Evolutionary conservation across 2,329 filamentous ascomycete species (phyloP), one percentile per base, ranked within the genome.

Genomic region (Thelonectria olida): DNA sequence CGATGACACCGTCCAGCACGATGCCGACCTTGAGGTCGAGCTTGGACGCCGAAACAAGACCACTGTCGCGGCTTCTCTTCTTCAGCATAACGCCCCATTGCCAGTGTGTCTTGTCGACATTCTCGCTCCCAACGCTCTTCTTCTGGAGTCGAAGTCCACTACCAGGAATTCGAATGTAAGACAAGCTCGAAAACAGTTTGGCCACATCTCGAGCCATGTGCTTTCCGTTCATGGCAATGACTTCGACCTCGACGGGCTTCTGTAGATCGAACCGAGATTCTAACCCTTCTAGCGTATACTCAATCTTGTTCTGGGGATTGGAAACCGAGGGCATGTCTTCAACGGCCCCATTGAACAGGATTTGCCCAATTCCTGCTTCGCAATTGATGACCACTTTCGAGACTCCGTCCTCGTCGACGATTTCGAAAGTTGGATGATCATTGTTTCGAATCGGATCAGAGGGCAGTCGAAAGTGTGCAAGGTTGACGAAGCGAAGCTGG

Each of bases 391-490:
- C 27, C 22, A 58, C 4, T 12, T 22, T 31, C 4, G 47, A 45
- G 1, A 7, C 28, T 4, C 20, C 48, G 4, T 51, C 54, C 3
- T 58, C 22, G 9, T 52, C 47, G 7, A 45, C 27, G 4, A 52
- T n/a, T 9, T 58, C 65, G 25, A 48, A 48, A 9, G 28, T 45
- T 19, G 34, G 67, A 17, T 22, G 74, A 38, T 15, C 12, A 15
- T 25, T 13, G 19, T 10, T 27, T 15, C 39, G 72, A 9, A 79
- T 72, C 4, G 75, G 70, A 66, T 92, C 90, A 19, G 83, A 83
- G 1, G 90, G 89, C 47, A 90, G 80, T 58, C 83, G 81, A 78
- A 92, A 92, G 72, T 89, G 90, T 19, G 88, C 85, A 66, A 92
- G 87, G 66, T 86, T 86, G 54, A 86, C 83, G 76, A 92, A 92